Base-by-base conservation (phyloP, 192 early-diverging fungal genomes). In the Coemansia sp. region DNA sequence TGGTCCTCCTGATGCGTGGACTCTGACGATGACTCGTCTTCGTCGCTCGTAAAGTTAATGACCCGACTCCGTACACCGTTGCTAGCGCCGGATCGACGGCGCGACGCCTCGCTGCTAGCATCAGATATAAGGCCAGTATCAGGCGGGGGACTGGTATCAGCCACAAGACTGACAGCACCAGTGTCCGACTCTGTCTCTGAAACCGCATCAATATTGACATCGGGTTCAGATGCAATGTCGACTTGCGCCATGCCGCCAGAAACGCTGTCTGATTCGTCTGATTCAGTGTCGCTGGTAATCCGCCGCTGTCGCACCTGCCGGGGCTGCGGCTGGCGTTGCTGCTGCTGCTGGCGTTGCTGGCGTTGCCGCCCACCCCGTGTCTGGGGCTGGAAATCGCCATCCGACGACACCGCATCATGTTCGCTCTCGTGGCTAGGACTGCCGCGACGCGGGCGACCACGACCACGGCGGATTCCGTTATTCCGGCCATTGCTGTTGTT, bases 301-400 rank as follows among this genome's bases (percentile, higher is more conserved):
- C 71, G 71, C 11, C 76, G 76, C 26, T 58, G 65, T 50, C 65
- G 69, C 43, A 67, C 67, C 19, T 58, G 65, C 56, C 60, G 53
- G 8, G 59, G 69, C 38, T 43, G 68, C 16, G 21, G 62, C 59
- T 66, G 69, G 35, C 67, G 70, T 11, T 60, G 62, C 56, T 63
- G 59, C 3, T 62, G 69, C 38, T 23, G 68, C 29, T 27, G 22
- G 7, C 39, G 60, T 22, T 16, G 43, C 39, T n/a, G 45, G 8
- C 59, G 54, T 3, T n/a, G 27, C 10, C 54, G 47, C 1, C 22
- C 10, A 8, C 41, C 50, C 3, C 39, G 49, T 12, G 27, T 25
- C 9, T 57, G 61, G 1, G 72, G 72, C 62, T 57, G 61, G 27
- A 79, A 79, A 12, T 79, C 76, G 27, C 69, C 76, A 35, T 79